Evolutionary conservation across 1,284 basidiomycete species (phyloP).

Genomic region (Apiotrichum porosum): DNA sequence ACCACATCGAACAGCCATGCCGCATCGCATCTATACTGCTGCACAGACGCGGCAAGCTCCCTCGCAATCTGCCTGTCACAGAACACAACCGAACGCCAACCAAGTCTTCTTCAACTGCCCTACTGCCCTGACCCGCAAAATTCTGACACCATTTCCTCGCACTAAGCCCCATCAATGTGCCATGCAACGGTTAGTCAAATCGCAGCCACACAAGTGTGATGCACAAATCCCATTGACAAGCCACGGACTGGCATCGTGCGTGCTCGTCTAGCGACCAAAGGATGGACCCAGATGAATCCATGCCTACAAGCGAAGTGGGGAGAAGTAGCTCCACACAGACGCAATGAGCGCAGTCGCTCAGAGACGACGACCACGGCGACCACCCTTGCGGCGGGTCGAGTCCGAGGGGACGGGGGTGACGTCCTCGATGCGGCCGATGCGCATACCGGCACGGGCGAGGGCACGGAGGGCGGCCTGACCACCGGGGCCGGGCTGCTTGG

Average conservation of each 20-base stretch:
- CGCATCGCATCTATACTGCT: too few relatives aligned
- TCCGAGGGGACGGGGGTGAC: slow-evolving; percentile 97
- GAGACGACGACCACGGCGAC: slow-evolving; percentile 99
- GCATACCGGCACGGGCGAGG: slow-evolving; percentile 96
- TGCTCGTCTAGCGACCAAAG: slow-evolving; percentile 7
- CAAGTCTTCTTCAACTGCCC: too few relatives aligned
- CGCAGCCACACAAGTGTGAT: too few relatives aligned
- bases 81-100: too few relatives aligned
- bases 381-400: slow-evolving; percentile 98
- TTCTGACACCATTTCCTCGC: too few relatives aligned
- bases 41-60: too few relatives aligned
- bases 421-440: slow-evolving; percentile 92
- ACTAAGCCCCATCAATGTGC: too few relatives aligned
- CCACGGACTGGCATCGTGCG: slow-evolving; percentile 8
- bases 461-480: slow-evolving; percentile 97
- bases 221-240: slow-evolving; percentile 7
- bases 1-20: too few relatives aligned
- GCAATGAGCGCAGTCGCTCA: slow-evolving; percentile 30
- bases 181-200: too few relatives aligned
- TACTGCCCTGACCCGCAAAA: too few relatives aligned
- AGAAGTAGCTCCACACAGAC: too few relatives aligned
- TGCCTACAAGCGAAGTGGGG: slow-evolving; percentile 1
- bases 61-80: too few relatives aligned
- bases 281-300: neutral
- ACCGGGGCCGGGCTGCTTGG: slow-evolving; percentile 98